These are phyloP conservation scores for Alnus rubra DNA, from an alignment of 306 rosid genomes.

Conservation along the genomic window DNA sequence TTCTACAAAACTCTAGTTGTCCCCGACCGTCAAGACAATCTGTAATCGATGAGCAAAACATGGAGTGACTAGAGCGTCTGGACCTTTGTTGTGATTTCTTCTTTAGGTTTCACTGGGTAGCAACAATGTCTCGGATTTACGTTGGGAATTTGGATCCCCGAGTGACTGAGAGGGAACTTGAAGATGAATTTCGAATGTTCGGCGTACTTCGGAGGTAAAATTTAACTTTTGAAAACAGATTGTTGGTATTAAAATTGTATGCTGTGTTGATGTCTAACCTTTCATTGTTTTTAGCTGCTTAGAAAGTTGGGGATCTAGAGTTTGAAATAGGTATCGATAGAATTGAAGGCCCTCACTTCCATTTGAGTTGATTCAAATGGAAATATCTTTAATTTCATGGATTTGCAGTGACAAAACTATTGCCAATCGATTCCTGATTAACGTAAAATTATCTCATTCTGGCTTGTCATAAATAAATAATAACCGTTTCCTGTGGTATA, in stretches of 20 bases:
- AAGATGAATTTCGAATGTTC: slow-evolving; percentile 84
- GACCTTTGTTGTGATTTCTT: not conserved
- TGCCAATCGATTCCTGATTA: not conserved
- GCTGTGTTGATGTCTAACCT: not conserved
- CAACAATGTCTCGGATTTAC: slow-evolving; percentile 75
- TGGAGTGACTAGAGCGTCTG: not conserved
- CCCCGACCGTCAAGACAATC: not conserved
- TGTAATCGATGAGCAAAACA: not conserved
- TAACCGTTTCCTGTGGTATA: not conserved
- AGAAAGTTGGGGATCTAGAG: not conserved
- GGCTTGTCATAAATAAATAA: not conserved
- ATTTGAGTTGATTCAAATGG: too few species aligned
- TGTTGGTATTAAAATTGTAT: not conserved
- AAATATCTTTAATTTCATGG: too few species aligned
- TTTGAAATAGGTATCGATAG: not conserved
- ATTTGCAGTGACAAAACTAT: not conserved
- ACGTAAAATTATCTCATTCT: not conserved
- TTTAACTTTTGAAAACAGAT: not conserved
- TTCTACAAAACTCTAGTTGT: not conserved
- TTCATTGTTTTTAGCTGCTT: not conserved
- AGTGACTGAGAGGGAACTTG: slow-evolving; percentile 85
- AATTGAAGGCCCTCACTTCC: not conserved
- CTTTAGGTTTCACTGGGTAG: slow-evolving; percentile 31
- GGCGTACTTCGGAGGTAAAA: slow-evolving; percentile 86
- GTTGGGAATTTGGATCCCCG: slow-evolving; percentile 93